Conservation (phyloP, 805 yeast genomes). For the Myxozyma lipomycoides region DNA sequence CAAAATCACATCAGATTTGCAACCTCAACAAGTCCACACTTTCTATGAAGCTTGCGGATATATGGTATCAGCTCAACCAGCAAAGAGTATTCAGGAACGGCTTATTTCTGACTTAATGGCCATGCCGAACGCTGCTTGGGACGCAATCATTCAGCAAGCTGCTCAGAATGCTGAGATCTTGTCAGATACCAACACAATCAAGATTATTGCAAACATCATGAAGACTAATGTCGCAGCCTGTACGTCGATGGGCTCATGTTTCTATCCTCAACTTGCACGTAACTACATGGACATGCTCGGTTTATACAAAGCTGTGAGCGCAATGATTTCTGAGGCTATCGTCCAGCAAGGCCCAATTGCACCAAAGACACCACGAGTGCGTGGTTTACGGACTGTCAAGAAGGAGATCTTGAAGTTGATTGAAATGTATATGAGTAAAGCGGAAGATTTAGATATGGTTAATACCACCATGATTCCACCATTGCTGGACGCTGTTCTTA, state of each 20-base stretch:
- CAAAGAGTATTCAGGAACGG: slow-evolving; percentile 62
- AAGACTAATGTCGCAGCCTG: slow-evolving; percentile 96
- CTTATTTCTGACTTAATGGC: slow-evolving; percentile 77
- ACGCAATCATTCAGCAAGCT: slow-evolving; percentile 78
- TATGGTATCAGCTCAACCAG: slow-evolving; percentile 81
- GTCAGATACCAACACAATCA: slow-evolving; percentile 66
- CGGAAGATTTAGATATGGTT: slow-evolving; percentile 79
- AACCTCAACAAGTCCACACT: slow-evolving; percentile 96
- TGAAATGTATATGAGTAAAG: slow-evolving; percentile 82
- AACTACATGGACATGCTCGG: slow-evolving; percentile 88
- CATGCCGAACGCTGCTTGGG: slow-evolving; percentile 93
- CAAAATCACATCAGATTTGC: slow-evolving; percentile 82
- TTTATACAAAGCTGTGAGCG: slow-evolving; percentile 80
- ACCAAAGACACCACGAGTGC: slow-evolving; percentile 89
- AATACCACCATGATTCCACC: slow-evolving; percentile 81
- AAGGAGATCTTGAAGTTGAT: slow-evolving; percentile 86
- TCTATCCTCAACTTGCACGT: slow-evolving; percentile 78
- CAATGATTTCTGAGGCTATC: slow-evolving; percentile 76
- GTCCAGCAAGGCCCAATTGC: slow-evolving; percentile 80
- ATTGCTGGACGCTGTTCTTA: slow-evolving; percentile 75
- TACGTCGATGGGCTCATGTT: slow-evolving; percentile 88
- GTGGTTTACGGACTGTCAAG: slow-evolving; percentile 93
- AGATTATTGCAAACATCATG: slow-evolving; percentile 86
- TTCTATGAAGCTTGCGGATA: slow-evolving; percentile 97
- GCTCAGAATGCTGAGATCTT: slow-evolving; percentile 77